phyloP scores from a whole-genome alignment of 2,329 filamentous ascomycete species.

The Hirsutella minnesotensis region DNA sequence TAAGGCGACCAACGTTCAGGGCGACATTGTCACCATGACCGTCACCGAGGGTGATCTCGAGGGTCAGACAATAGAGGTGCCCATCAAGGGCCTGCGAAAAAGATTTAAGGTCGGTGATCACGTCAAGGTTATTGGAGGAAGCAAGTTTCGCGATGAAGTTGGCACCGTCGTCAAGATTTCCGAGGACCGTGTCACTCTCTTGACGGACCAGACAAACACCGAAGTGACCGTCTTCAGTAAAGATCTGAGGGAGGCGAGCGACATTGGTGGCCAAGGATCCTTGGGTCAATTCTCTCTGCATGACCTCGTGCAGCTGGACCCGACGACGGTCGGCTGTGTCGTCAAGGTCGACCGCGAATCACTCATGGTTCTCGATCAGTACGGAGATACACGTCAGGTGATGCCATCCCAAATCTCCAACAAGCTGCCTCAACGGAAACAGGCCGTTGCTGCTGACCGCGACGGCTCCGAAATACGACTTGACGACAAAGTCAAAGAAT shows the following conservation, averaged over 20 bases:
- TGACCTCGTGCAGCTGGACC: slow-evolving; percentile 87
- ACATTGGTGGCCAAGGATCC: slow-evolving; percentile 74
- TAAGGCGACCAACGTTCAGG: slow-evolving; percentile 73
- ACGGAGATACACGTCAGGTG: slow-evolving; percentile 68
- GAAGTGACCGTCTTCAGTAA: slow-evolving; percentile 98
- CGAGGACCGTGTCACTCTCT: slow-evolving; percentile 81
- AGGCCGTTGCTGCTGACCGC: slow-evolving; percentile 82
- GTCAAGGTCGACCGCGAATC: slow-evolving; percentile 94
- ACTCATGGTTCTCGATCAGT: slow-evolving; percentile 80
- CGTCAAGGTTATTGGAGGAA: slow-evolving; percentile 95
- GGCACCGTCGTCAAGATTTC: slow-evolving; percentile 93
- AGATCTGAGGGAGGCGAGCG: slow-evolving; percentile 84
- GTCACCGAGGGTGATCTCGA: slow-evolving; percentile 73
- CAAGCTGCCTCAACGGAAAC: slow-evolving; percentile 69
- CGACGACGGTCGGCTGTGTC: slow-evolving; percentile 83
- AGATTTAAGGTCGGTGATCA: slow-evolving; percentile 89
- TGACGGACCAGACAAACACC: slow-evolving; percentile 84
- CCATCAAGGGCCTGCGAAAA: slow-evolving; percentile 84
- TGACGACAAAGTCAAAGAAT: slow-evolving; percentile 88
- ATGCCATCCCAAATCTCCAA: slow-evolving; percentile 88
- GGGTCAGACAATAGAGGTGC: slow-evolving; percentile 83
- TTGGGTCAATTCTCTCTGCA: slow-evolving; percentile 86
- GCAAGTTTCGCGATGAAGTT: slow-evolving; percentile 86
- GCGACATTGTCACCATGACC: slow-evolving; percentile 81
- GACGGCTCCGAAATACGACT: slow-evolving; percentile 86